Base-by-base conservation (phyloP, 768 basidiomycete species). In the Rhodotorula kratochvilovae region DNA sequence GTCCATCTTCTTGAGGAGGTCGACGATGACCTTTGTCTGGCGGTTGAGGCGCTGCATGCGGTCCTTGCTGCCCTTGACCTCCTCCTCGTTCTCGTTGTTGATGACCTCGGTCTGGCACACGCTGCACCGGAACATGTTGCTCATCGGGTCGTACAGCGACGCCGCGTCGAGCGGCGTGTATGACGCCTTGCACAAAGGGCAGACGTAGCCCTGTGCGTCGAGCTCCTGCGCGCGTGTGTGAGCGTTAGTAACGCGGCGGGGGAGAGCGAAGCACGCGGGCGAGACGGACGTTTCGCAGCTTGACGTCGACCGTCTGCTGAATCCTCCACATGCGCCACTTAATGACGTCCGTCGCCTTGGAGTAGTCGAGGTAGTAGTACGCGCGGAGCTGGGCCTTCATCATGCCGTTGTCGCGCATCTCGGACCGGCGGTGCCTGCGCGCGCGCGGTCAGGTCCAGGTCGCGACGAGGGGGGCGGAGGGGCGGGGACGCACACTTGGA, bases 321-420 rank as follows among this genome's bases (percentile, higher is more conserved):
- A 97, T 93, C 79, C 90, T 90, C 10, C 91, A 91, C 64, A 98
- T 87, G 51, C 94, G 85, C 91, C 95, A 99, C 80, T 98, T 97
- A 81, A 95, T 90, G 57, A 98, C 93, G 81, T 98, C 93, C 81
- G 91, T 93, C 79, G 97, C 94, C 78, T 88, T 87, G 77, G 92
- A 87, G 81, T 95, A 93, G 82, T 99, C 89, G 79, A 99, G 90
- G 82, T 91, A 97, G 83, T 91, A 99, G 83, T 97, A 99, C 78
- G 91, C 89, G 77, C 89, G 88, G 72, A 89, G 89, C 70, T 90
- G 88, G 70, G 90, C 89, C 70, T 94, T 87, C 80, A 90, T 89
- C 55, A 90, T 89, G 62, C 90, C 90, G 62, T 67, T 67, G 79
- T 92, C 91, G 79, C 91, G 90, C 76, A 92, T 86, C 82, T 94